These are phyloP conservation scores for Botrytis medusae DNA, from an alignment of 2,329 filamentous ascomycete genomes.

Conservation along the genomic window DNA sequence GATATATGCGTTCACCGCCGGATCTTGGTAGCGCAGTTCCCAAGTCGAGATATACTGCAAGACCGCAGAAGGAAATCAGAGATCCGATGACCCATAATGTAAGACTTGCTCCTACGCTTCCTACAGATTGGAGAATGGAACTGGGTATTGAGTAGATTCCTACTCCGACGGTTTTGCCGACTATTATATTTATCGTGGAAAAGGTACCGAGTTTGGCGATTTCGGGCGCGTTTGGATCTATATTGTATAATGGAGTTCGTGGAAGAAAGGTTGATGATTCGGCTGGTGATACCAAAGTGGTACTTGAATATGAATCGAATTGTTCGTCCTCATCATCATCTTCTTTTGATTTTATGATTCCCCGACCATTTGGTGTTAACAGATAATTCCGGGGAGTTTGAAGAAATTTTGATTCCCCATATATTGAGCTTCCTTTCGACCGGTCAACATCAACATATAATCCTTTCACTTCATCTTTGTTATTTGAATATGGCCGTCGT, in stretches of 20 bases:
- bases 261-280: background rate
- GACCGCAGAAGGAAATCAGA: constrained; percentile 47
- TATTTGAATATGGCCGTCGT: background rate
- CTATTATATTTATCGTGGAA: background rate
- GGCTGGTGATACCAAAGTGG: background rate
- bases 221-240: background rate
- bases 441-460: background rate
- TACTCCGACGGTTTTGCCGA: constrained; percentile 40
- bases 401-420: background rate
- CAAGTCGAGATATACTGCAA: constrained; percentile 27
- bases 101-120: constrained; percentile 54
- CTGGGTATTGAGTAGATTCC: constrained; percentile 56
- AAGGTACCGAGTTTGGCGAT: background rate
- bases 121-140: constrained; percentile 55
- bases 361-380: background rate
- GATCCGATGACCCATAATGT: constrained; percentile 55
- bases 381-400: background rate
- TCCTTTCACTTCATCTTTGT: background rate
- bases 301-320: background rate
- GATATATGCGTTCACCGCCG: background rate
- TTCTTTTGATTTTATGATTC: background rate
- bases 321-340: background rate
- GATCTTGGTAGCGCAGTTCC: background rate
- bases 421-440: background rate
- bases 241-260: background rate